Evolutionary conservation across 768 basidiomycete genomes (phyloP).

Genomic region (Xanthoconium purpureum): DNA sequence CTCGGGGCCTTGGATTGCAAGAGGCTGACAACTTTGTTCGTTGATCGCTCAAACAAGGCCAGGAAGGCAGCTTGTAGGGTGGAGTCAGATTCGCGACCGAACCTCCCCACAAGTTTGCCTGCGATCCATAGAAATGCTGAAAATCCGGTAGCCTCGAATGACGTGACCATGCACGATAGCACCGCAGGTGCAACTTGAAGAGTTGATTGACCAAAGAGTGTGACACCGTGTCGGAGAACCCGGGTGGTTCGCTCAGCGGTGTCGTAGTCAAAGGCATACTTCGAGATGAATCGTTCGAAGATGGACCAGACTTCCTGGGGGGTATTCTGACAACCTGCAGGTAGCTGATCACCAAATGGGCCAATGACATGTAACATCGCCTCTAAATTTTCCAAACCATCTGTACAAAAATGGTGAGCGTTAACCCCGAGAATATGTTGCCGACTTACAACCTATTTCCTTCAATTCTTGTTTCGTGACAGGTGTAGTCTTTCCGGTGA

Average conservation of each 20-base stretch:
- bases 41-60: conserved; percentile 71
- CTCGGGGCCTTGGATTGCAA: conserved; percentile 65
- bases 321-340: conserved; percentile 72
- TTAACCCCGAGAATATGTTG: neutral
- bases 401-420: conserved; percentile 38
- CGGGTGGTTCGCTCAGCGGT: conserved; percentile 83
- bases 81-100: conserved; percentile 62
- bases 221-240: conserved; percentile 78
- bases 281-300: conserved; percentile 75
- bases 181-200: conserved; percentile 68
- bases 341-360: conserved; percentile 80
- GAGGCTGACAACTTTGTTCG: conserved; percentile 62
- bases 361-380: conserved; percentile 84
- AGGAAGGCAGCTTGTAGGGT: conserved; percentile 55
- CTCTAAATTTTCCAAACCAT: conserved; percentile 88
- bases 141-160: conserved; percentile 78
- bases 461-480: conserved; percentile 71
- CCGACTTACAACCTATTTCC: conserved; percentile 59
- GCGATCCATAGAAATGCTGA: conserved; percentile 93
- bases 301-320: conserved; percentile 80
- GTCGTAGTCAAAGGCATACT: conserved; percentile 72
- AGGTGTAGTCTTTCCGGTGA: conserved; percentile 50
- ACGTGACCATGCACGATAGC: conserved; percentile 68
- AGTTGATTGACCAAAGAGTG: conserved; percentile 69
- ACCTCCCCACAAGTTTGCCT: conserved; percentile 78